Evolutionary conservation across 225 moss, liverwort and hornwort genomes (phyloP).

Genomic region (Takakia lepidozioides): DNA sequence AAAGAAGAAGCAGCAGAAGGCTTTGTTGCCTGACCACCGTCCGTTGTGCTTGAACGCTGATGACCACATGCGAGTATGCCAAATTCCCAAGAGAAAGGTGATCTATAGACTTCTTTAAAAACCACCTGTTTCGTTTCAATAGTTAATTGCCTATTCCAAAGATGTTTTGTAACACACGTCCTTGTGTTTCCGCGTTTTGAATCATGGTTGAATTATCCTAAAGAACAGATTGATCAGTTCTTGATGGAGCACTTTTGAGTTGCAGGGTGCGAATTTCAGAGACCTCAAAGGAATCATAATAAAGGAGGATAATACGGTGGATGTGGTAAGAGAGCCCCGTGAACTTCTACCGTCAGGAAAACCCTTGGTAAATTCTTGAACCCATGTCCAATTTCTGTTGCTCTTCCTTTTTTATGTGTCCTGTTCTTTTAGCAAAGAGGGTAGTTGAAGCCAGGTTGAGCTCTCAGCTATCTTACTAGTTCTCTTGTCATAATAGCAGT

Average conservation of each 20-base stretch:
- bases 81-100: slow-evolving; percentile 89
- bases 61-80: slow-evolving; percentile 57
- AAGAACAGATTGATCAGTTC: too few species aligned
- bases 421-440: too few species aligned
- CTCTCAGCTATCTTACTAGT: too few species aligned
- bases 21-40: slow-evolving; percentile 75
- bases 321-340: slow-evolving; percentile 68
- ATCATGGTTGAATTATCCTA: too few species aligned
- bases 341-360: slow-evolving; percentile 77
- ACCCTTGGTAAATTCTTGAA: slow-evolving; percentile 56
- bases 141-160: too few species aligned
- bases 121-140: too few species aligned
- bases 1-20: slow-evolving; percentile 28
- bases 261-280: slow-evolving; percentile 91
- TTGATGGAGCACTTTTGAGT: too few species aligned
- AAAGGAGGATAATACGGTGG: slow-evolving; percentile 75
- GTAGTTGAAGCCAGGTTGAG: too few species aligned
- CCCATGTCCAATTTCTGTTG: too few species aligned
- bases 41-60: slow-evolving; percentile 69
- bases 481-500: too few species aligned
- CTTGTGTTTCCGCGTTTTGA: too few species aligned
- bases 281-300: slow-evolving; percentile 72
- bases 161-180: too few species aligned
- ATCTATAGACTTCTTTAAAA: neutral
- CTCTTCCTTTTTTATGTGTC: neutral